Percentiles rank a stretch among this genome's conserved stretches.
These are phyloP conservation scores for Cryptosporidium sp. DNA, from an alignment of 169 alveolate genomes.

Conservation along the genomic window DNA sequence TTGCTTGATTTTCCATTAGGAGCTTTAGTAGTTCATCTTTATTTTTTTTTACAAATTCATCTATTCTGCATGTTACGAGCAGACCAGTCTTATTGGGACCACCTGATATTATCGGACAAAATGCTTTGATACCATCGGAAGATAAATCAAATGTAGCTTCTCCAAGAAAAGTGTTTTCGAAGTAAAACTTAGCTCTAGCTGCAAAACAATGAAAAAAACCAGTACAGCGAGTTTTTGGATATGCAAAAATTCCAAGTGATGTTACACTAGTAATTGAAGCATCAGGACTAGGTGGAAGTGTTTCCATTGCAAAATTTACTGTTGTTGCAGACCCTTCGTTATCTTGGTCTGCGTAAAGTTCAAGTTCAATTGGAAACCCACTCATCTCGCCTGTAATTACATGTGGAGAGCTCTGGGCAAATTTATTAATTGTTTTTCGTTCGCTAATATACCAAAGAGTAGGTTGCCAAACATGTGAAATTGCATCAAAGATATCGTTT, in stretches of 20 bases:
- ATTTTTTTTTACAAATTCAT: slow-evolving; percentile 45
- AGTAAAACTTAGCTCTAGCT: slow-evolving; percentile 71
- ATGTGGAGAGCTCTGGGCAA: slow-evolving; percentile 58
- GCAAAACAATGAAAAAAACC: slow-evolving; percentile 70
- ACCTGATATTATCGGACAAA: slow-evolving; percentile 73
- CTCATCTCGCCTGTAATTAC: slow-evolving; percentile 35
- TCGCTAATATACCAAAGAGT: slow-evolving; percentile 72
- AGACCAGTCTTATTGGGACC: slow-evolving; percentile 72
- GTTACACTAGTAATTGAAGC: slow-evolving; percentile 68
- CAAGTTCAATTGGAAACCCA: slow-evolving; percentile 52
- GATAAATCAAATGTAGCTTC: slow-evolving; percentile 73
- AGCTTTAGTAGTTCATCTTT: slow-evolving; percentile 22
- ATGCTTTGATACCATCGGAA: slow-evolving; percentile 67
- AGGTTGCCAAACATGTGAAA: slow-evolving; percentile 62
- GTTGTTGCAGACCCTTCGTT: slow-evolving; percentile 70
- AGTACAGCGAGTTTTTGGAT: slow-evolving; percentile 72
- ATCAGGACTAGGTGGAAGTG: slow-evolving; percentile 71
- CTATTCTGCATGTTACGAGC: slow-evolving; percentile 65
- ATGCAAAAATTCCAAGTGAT: slow-evolving; percentile 66
- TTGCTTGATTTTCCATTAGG: slow-evolving; percentile 1
- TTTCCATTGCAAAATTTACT: slow-evolving; percentile 69
- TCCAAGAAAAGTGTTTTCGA: slow-evolving; percentile 45
- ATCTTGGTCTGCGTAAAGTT: slow-evolving; percentile 71
- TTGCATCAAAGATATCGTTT: slow-evolving; percentile 48
- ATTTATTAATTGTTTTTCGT: slow-evolving; percentile 21